Evolutionary conservation across 768 basidiomycete species (phyloP).

Genomic region (Pholiota conissans): DNA sequence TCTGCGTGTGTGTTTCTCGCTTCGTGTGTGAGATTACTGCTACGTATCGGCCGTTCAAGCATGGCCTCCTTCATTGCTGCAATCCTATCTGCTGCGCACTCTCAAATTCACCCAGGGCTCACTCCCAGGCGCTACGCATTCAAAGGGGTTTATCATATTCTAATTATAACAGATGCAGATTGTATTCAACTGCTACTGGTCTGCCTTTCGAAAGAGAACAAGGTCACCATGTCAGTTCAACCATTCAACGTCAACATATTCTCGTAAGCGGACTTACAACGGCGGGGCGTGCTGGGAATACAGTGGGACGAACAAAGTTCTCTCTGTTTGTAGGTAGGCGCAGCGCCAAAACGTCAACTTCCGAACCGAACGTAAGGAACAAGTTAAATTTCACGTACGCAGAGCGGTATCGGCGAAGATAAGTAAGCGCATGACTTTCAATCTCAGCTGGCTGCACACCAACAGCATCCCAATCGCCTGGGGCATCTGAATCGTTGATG

Average conservation of each 20-base stretch:
- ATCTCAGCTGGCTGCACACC: conserved; percentile 82
- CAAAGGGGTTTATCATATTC: conserved; percentile 12
- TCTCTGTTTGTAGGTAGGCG: conserved; percentile 36
- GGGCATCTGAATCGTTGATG: conserved; percentile 74
- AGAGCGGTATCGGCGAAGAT: conserved; percentile 85
- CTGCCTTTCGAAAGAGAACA: conserved; percentile 17
- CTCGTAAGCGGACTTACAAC: conserved; percentile 29
- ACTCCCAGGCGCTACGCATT: conserved; percentile 11
- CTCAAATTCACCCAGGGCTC: neutral
- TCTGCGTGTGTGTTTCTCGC: conserved; percentile 16
- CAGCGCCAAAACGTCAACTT: conserved; percentile 5
- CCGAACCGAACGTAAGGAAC: neutral
- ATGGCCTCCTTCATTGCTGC: neutral
- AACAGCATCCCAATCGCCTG: conserved; percentile 82
- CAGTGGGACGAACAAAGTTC: conserved; percentile 68
- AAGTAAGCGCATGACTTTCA: conserved; percentile 84
- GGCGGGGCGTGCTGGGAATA: conserved; percentile 54
- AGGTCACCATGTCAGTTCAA: conserved; percentile 3
- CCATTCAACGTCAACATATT: conserved; percentile 8
- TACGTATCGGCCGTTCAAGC: conserved; percentile 6
- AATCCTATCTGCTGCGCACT: conserved; percentile 18
- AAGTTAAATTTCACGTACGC: conserved; percentile 57
- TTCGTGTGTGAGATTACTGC: conserved; percentile 15
- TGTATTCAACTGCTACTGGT: conserved; percentile 25
- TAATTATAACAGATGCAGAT: conserved; percentile 21